Base-by-base conservation (phyloP, 78 protist species). In the Chrysochromulina parva region DNA sequence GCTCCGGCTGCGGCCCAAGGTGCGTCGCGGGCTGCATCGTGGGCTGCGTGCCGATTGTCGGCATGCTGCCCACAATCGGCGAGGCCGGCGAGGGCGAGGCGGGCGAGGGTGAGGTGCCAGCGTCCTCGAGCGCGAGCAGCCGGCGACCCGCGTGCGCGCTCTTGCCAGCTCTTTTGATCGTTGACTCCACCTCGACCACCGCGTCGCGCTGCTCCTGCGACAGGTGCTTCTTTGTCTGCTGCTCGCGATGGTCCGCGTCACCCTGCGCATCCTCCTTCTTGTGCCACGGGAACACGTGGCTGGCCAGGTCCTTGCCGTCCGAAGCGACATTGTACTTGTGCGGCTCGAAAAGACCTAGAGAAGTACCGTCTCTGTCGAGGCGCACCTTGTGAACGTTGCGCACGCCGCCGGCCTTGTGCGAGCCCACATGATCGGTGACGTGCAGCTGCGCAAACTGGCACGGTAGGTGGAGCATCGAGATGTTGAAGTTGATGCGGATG, bases 231-330 rank as follows among this genome's bases (percentile, higher is more conserved):
- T 3, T 7, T 14, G 13, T 11, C 3, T 14, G 24, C 26, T 9
- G 57, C 24, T 6, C 55, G 55, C 16, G 16, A 26, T 74, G 82
- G 2, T 74, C 57, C 14, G 53, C 55, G 28, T 6, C 13, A 55
- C 82, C 82, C 55, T 74, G 82, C 82, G 82, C 24, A 55, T 74
- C 57, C 82, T 17, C 3, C 57, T 38, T 1, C 82, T 74, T 74
- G 82, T 74, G 82, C 82, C 82, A 74, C 19, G 82, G 82, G 17
- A 74, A 74, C 38, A 74, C 57, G 55, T 74, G 82, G 5, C 38
- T 2, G 24, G 48, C 6, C 57, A 48, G 14, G 38, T 38, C 38
- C 26, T 74, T 19, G 57, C 13, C 28, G 28, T 28, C 22, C 13
- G 9, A 3, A 20, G 24, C 62, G 62, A 13, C 52, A 13, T 4